Evolutionary conservation across 495 filamentous ascomycete genomes (phyloP).

Genomic region (Hypoxylon cercidicola): DNA sequence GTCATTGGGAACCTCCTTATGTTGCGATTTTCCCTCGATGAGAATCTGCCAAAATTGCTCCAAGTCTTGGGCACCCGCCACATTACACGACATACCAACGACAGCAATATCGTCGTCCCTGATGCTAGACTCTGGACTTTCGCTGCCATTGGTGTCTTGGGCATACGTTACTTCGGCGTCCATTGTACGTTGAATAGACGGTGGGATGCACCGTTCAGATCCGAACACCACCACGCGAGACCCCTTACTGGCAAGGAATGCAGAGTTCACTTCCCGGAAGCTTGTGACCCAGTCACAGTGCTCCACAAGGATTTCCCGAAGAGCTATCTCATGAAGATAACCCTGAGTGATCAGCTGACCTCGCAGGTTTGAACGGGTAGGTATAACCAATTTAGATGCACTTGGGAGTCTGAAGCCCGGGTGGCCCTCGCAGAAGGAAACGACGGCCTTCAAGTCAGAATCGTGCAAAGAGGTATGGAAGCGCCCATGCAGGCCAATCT

Average conservation of each 20-base stretch:
- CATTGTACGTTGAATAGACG: slow-evolving; percentile 42
- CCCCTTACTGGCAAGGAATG: slow-evolving; percentile 17
- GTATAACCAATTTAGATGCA: slow-evolving; percentile 40
- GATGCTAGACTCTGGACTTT: slow-evolving; percentile 28
- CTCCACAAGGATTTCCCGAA: slow-evolving; percentile 50
- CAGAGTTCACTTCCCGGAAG: slow-evolving; percentile 37
- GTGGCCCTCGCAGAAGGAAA: slow-evolving; percentile 39
- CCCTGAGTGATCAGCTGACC: slow-evolving; percentile 25
- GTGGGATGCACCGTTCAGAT: slow-evolving; percentile 53
- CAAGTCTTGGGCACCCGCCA: slow-evolving; percentile 60
- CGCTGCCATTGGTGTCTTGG: slow-evolving; percentile 32
- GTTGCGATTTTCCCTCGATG: slow-evolving; percentile 54
- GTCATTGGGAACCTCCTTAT: slow-evolving; percentile 49
- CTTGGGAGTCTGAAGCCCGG: slow-evolving; percentile 49
- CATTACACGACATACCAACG: slow-evolving; percentile 62
- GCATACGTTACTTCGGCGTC: slow-evolving; percentile 38
- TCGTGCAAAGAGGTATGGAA: slow-evolving; percentile 44
- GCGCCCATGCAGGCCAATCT: slow-evolving; percentile 48
- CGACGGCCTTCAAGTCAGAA: slow-evolving; percentile 7
- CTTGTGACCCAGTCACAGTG: slow-evolving; percentile 52
- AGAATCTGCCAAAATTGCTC: slow-evolving; percentile 59
- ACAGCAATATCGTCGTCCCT: slow-evolving; percentile 59
- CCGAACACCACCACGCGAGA: slow-evolving; percentile 52
- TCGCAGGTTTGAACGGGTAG: slow-evolving; percentile 40
- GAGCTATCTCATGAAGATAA: slow-evolving; percentile 41